Percentiles rank a stretch among this genome's conserved stretches.
Evolutionary conservation across 495 filamentous ascomycete genomes (phyloP).

Genomic region (Neurospora sp.): DNA sequence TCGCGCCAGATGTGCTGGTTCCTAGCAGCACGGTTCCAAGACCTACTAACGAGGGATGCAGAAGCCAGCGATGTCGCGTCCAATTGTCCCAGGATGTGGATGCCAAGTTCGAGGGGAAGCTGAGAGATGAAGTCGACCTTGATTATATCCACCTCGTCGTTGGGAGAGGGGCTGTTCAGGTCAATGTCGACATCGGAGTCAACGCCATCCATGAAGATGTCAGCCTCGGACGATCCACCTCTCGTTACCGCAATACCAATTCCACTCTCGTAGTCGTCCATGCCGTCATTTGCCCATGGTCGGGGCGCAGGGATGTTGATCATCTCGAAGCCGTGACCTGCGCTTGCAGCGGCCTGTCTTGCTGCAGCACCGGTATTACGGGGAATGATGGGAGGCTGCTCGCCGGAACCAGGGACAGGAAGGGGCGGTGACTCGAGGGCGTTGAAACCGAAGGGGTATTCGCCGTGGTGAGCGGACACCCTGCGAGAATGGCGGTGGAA

Average conservation of each 20-base stretch:
- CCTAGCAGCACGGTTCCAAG: constrained; percentile 52
- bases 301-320: constrained; percentile 26
- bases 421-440: constrained; percentile 27
- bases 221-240: constrained; percentile 26
- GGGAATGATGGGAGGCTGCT: constrained; percentile 44
- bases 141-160: constrained; percentile 28
- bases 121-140: constrained; percentile 53
- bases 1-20: constrained; percentile 67
- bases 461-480: constrained; percentile 23
- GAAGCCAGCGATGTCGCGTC: constrained; percentile 54
- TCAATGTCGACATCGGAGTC: constrained; percentile 27
- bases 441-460: constrained; percentile 24
- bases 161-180: constrained; percentile 24
- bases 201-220: constrained; percentile 19
- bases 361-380: constrained; percentile 54
- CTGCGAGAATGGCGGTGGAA: constrained; percentile 35
- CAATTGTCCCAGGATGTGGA: constrained; percentile 61
- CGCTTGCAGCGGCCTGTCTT: constrained; percentile 58
- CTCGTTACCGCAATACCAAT: constrained; percentile 61
- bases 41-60: constrained; percentile 49
- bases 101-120: constrained; percentile 62
- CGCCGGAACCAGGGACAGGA: constrained; percentile 38
- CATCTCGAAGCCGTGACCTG: constrained; percentile 49
- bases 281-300: constrained; percentile 24
- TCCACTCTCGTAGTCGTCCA: constrained; percentile 65